These are phyloP conservation scores for Ganoderma lingzhi DNA, from an alignment of 1,284 basidiomycete genomes.

Conservation along the genomic window DNA sequence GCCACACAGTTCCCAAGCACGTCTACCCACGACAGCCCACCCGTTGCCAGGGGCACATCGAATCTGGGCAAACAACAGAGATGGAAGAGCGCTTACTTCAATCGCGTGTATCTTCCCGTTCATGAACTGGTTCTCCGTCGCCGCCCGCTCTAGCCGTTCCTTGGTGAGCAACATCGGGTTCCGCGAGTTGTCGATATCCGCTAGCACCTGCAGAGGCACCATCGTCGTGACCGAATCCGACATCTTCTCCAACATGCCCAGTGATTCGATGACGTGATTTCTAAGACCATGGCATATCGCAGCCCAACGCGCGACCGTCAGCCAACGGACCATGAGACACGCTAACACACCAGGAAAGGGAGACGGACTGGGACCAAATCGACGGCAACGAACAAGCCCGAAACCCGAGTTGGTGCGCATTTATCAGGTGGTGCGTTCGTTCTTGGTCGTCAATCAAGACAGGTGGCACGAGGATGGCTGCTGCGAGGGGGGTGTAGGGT, in stretches of 20 bases:
- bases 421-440: background rate
- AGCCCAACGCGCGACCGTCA: conserved; percentile 8
- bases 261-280: conserved; percentile 74
- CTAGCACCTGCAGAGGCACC: conserved; percentile 76
- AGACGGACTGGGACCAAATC: background rate
- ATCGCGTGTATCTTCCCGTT: conserved; percentile 87
- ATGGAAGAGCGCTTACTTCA: conserved; percentile 54
- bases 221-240: conserved; percentile 64
- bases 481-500: background rate
- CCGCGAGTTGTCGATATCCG: conserved; percentile 78
- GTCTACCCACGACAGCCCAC: background rate
- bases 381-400: conserved; percentile 1
- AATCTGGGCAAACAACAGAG: background rate
- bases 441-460: conserved; percentile 2
- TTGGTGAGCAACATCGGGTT: conserved; percentile 84
- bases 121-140: conserved; percentile 89
- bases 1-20: conserved; percentile 6
- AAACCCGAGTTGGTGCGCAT: background rate
- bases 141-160: conserved; percentile 78
- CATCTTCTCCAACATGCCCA: conserved; percentile 70
- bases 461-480: background rate
- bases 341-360: conserved; percentile 3
- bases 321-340: conserved; percentile 8
- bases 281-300: conserved; percentile 43
- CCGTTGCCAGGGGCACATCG: background rate